Conservation (phyloP, 1,284 basidiomycete genomes). For the Cutaneotrichosporon dermatis region DNA sequence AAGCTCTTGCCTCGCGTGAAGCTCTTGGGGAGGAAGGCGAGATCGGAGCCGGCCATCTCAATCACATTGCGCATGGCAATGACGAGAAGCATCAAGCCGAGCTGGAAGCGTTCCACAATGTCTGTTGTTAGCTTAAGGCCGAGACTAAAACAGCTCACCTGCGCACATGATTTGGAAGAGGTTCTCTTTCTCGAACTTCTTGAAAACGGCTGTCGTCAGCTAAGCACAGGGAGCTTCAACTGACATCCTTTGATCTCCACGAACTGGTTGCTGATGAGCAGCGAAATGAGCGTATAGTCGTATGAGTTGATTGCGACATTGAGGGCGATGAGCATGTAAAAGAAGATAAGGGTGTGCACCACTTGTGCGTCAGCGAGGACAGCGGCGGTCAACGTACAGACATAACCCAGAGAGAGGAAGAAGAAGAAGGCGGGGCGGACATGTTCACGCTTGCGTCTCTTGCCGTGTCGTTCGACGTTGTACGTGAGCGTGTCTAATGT, state of each 20-base stretch:
- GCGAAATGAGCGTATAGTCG: slow-evolving; percentile 89
- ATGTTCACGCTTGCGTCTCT: slow-evolving; percentile 45
- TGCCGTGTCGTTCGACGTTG: slow-evolving; percentile 18
- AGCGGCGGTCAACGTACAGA: slow-evolving; percentile 55
- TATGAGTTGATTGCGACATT: slow-evolving; percentile 99
- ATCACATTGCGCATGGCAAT: slow-evolving; percentile 94
- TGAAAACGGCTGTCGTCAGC: slow-evolving; percentile 68
- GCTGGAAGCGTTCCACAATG: slow-evolving; percentile 95
- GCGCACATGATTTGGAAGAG: slow-evolving; percentile 99
- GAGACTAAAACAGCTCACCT: slow-evolving; percentile 53
- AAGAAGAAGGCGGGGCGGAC: slow-evolving; percentile 79
- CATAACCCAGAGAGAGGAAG: slow-evolving; percentile 74
- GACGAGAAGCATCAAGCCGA: slow-evolving; percentile 82
- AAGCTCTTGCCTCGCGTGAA: slow-evolving; percentile 76
- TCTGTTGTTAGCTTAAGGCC: slow-evolving; percentile 54
- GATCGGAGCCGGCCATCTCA: slow-evolving; percentile 84
- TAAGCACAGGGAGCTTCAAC: slow-evolving; percentile 18
- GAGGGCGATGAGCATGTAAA: slow-evolving; percentile 91
- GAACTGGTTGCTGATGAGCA: slow-evolving; percentile 96
- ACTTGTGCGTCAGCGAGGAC: slow-evolving; percentile 53
- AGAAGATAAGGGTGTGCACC: slow-evolving; percentile 86
- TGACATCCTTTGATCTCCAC: slow-evolving; percentile 96
- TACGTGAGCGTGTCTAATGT: slow-evolving; percentile 59
- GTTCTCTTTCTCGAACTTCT: slow-evolving; percentile 99
- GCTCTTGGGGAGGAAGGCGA: slow-evolving; percentile 74